Base-by-base conservation (phyloP, 2,329 filamentous ascomycete species). In the Blastomyces percursus region DNA sequence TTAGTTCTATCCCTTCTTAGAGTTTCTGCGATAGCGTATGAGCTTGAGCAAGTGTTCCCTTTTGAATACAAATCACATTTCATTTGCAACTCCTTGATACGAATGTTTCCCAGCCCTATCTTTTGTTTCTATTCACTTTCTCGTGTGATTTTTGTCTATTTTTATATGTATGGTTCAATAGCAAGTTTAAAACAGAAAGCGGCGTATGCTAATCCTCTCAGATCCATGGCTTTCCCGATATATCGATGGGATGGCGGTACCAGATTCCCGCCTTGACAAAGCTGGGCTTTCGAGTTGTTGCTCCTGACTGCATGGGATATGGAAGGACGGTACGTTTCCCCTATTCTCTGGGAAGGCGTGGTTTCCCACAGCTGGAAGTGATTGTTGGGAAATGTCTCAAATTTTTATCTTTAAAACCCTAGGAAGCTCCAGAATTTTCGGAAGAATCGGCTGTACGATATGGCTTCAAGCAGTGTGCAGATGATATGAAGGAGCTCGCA, bases 301-400 rank as follows among this genome's bases (percentile, higher is more conserved):
- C 85, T 12, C 89, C 91, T 0, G 91, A 96, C 75, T 87, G 91
- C 80, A 82, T 96, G 69, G 93, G 93, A 66, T 97, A 94, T 73
- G 90, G 89, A 32, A 82, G 84, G 63, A 94, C 90, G 32, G 87
- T 83, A 73, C 65, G 42, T 55, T 32, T 32, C 61, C 40, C 44
- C 58, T 27, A 24, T 60, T 54, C 6, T 19, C 12, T 11, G 24
- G 55, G 42, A 38, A 51, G 19, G 32, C 3, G 19, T 64, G 21
- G 16, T 3, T 30, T 11, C 19, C 9, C 9, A n/a, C 1, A 3
- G 19, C 32, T 40, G 3, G 32, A 38, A 35, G 16, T 48, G 38
- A 2, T 48, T 32, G 40, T 30, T 50, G 35, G 11, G 27, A 57
- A 38, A 21, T 12, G 24, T 3, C 54, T 40, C 54, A 57, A 40